Percentiles rank a stretch among this genome's conserved stretches.
These are phyloP conservation scores for Hyphodiscus hymeniophilus DNA, from an alignment of 495 filamentous ascomycete genomes.

Conservation along the genomic window DNA sequence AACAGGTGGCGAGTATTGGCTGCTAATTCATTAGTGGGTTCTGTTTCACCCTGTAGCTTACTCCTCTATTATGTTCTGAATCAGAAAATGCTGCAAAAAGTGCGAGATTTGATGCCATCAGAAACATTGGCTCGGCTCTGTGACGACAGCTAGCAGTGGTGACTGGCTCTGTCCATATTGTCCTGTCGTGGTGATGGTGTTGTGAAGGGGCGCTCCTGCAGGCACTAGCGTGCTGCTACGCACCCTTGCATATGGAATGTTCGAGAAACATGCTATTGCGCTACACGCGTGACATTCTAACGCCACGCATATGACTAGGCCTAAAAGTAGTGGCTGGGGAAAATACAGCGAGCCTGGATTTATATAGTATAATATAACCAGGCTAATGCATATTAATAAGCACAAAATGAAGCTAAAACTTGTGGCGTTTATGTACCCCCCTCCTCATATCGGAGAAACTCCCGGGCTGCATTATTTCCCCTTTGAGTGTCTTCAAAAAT, in stretches of 20 bases:
- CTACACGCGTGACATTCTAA: constrained; percentile 15
- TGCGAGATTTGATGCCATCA: not conserved
- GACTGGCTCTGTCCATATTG: constrained; percentile 3
- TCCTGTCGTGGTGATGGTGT: constrained; percentile 3
- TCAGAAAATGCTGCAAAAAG: not conserved
- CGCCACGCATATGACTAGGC: constrained; percentile 13
- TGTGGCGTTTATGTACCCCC: constrained; percentile 13
- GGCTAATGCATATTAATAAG: constrained; percentile 18
- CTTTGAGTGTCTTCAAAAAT: constrained; percentile 19
- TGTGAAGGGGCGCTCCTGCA: constrained; percentile 2
- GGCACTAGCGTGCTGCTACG: constrained; percentile 1
- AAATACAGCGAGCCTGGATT: no score
- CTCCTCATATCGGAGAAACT: constrained; percentile 18
- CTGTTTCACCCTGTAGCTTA: not conserved
- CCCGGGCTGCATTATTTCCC: constrained; percentile 17
- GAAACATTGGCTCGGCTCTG: not conserved
- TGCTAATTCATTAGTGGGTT: not conserved
- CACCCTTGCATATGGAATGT: constrained; percentile 3
- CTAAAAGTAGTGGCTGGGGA: constrained; percentile 12
- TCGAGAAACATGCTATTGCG: constrained; percentile 4
- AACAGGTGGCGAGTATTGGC: no score
- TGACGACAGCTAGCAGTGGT: not conserved
- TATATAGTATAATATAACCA: constrained; percentile 14
- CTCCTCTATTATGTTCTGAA: not conserved
- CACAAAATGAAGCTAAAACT: constrained; percentile 19